These are phyloP conservation scores for Pseudocercospora cruenta DNA, from an alignment of 2,329 filamentous ascomycete species.

Conservation along the genomic window DNA sequence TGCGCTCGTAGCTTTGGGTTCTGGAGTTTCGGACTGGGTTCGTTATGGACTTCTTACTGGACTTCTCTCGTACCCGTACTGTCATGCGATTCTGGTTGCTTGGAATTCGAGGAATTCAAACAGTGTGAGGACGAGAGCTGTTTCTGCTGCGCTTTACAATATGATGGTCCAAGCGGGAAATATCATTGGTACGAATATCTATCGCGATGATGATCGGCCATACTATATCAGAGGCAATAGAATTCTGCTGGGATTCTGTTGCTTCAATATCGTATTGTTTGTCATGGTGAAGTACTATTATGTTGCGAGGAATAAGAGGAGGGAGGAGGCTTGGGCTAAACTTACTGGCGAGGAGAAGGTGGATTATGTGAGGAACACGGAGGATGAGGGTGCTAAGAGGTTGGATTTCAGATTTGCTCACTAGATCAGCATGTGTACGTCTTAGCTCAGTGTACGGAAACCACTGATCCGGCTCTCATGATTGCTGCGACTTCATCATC, in stretches of 20 bases:
- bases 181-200: constrained; percentile 54
- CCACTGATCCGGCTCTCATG: constrained; percentile 33
- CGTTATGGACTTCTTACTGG: constrained; percentile 45
- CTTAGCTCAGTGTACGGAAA: constrained; percentile 14
- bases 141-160: constrained; percentile 50
- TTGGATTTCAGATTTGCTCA: constrained; percentile 41
- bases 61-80: constrained; percentile 48
- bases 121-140: constrained; percentile 48
- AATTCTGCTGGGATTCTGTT: constrained; percentile 36
- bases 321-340: constrained; percentile 41
- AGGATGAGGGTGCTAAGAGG: constrained; percentile 43
- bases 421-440: constrained; percentile 13
- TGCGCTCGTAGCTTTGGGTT: constrained; percentile 44
- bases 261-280: constrained; percentile 39
- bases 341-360: constrained; percentile 43
- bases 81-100: constrained; percentile 50
- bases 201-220: constrained; percentile 52
- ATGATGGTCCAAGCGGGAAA: constrained; percentile 47
- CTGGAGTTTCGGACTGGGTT: constrained; percentile 41
- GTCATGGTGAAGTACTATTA: constrained; percentile 41
- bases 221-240: constrained; percentile 49
- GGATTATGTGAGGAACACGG: constrained; percentile 41
- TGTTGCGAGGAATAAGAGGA: constrained; percentile 35
- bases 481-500: constrained; percentile 39
- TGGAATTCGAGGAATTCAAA: constrained; percentile 49